Evolutionary conservation across 768 basidiomycete species (phyloP), one percentile per base, ranked within the genome.

Genomic region (Mycena chlorophos): DNA sequence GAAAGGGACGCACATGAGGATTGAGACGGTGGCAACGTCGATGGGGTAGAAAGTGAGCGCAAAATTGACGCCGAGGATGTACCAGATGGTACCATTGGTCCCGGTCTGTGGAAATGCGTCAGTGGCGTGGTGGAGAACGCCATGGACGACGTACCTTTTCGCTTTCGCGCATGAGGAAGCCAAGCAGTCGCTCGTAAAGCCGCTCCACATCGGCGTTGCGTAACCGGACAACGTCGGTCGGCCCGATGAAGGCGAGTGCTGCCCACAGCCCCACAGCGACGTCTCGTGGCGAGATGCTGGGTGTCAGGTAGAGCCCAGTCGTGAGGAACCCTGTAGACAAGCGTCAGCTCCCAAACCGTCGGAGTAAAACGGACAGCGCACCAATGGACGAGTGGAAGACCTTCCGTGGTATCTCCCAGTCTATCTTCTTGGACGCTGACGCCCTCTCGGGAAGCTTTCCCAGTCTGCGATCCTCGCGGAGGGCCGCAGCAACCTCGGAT

Each of bases 351-450:
- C 57, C 76, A 78, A 37, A 78, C 68, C 61, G 78, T 79, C 8
- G 76, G 52, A 5, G 76, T 73, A 29, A 76, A 63, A 64, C 79
- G 76, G 54, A 40, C 51, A 50, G 78, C 86, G 27, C 37, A 91
- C 93, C 94, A 57, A 96, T 96, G 3, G 89, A 91, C 13, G 89
- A 88, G 70, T 97, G 94, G 40, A 97, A 69, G 10, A 83, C 71
- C 71, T 97, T 97, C 60, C 94, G 75, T 1, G 94, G 94, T 48
- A 97, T 86, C 71, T 97, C 94, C 86, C 88, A 94, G 71, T 94
- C 89, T 27, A 90, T 77, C 61, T 78, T 75, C 43, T 68, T 65
- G 46, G 64, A 62, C 49, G 62, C 57, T 26, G 55, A 47, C 47
- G 58, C 45, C 17, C 48, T 42, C 26, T 38, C 42, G 51, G 54